Evolutionary conservation across 192 early-diverging fungal species (phyloP), one percentile per base, ranked within the genome.

Genomic region (Linnemannia exigua): DNA sequence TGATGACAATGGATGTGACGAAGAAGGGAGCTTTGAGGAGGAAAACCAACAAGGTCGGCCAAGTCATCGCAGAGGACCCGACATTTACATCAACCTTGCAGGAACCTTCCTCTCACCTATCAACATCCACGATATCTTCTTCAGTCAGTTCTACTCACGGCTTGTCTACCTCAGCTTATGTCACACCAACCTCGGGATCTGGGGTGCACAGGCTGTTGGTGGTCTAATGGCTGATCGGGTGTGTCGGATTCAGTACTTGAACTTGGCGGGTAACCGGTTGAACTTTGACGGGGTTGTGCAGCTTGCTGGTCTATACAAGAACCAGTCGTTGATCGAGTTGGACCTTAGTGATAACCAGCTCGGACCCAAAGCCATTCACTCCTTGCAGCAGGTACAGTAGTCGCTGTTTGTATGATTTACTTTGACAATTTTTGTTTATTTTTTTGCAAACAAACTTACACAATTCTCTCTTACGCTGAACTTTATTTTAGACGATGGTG

Each of bases 131-230:
- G 84, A 86, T 35, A 22, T 86, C 35, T 86, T 80, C 48, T 86
- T 86, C 35, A 86, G 84, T 41, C 78, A 75, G 20, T 76, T 72
- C 11, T 86, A 86, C 19, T 47, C 78, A 5, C 51, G 84, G 2
- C 51, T 86, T 8, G 79, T 86, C 3, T 77, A 86, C 44, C 70
- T 86, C 37, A 86, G 76, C n/a, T 63, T 86, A 2, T 80, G 84
- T 74, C 78, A 86, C 36, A 86, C 84, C 33, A 80, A 86, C 48
- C 84, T 86, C 6, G 84, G 84, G 25, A 80, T 46, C 15, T 86
- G 84, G 84, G 84, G 84, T n/a, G 79, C 84, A 9, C 84, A 86
- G 47, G 84, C 84, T 15, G 84, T 86, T 0, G 84, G 84, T 7
- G 84, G 84, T 25, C 25, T 86, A 31, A 80, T 86, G 84, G 84